These are phyloP conservation scores for Pharus latifolius DNA, from an alignment of 176 grass and related monocot species.

Conservation along the genomic window DNA sequence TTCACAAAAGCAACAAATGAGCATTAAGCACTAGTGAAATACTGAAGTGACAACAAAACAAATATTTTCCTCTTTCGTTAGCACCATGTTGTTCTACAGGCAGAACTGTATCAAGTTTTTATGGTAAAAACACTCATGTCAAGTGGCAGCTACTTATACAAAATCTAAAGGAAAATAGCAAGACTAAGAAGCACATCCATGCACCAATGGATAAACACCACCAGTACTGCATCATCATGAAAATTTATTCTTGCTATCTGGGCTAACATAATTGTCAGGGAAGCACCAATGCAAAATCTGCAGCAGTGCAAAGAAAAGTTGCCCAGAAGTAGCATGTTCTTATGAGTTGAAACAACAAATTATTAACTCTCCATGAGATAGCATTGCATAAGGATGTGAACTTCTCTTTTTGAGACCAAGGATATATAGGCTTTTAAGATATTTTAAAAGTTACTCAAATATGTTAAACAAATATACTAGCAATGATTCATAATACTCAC, in stretches of 20 bases:
- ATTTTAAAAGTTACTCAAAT: neutral
- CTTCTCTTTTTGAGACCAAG: no score
- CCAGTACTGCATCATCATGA: neutral
- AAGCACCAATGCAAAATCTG: neutral
- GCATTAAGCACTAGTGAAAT: neutral
- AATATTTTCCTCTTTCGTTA: neutral
- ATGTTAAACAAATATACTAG: neutral
- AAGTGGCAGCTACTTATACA: neutral
- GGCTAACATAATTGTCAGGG: neutral
- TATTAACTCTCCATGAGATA: neutral
- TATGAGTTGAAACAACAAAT: neutral
- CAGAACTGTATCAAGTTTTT: neutral
- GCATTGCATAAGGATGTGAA: no score
- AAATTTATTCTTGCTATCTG: neutral
- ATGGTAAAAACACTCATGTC: neutral
- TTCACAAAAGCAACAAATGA: neutral
- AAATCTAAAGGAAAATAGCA: neutral
- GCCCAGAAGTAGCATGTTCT: neutral
- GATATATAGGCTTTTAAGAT: neutral
- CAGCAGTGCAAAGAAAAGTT: neutral
- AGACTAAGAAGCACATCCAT: neutral
- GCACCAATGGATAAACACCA: neutral
- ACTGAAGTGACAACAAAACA: neutral
- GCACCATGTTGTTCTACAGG: neutral
- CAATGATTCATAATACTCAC: conserved; percentile 48